Conservation (phyloP, 148 eudicot genomes). For the Spergularia bocconei region DNA sequence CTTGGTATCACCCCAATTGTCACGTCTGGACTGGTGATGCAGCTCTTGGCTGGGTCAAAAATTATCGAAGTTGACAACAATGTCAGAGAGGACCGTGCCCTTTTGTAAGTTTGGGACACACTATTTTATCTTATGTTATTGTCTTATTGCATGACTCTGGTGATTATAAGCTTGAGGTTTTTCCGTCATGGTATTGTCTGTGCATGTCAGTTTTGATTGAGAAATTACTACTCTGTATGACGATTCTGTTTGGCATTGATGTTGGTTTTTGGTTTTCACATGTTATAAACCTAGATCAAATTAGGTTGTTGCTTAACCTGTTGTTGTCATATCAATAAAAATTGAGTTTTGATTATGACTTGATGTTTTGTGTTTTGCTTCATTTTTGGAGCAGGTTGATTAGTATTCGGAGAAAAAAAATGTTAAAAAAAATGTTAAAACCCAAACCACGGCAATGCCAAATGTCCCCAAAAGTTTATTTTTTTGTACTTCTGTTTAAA, state of each 20-base stretch:
- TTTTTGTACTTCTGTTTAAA: neutral
- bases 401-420: no score
- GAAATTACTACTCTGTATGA: neutral
- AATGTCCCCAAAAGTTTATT: no score
- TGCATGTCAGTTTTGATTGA: neutral
- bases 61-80: conserved; percentile 93
- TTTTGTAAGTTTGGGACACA: conserved; percentile 48
- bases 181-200: neutral
- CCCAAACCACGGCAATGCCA: no score
- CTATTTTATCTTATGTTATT: neutral
- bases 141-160: neutral
- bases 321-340: no score
- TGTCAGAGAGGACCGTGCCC: conserved; percentile 89
- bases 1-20: conserved; percentile 97
- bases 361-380: no score
- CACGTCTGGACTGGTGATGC: conserved; percentile 88
- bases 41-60: conserved; percentile 87
- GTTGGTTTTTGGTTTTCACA: no score
- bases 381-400: no score
- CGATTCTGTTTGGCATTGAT: no score
- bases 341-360: no score
- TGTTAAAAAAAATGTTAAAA: no score
- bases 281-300: no score
- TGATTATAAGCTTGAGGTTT: neutral
- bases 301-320: no score